These are phyloP conservation scores for Yamadazyma laniorum DNA, from an alignment of 805 yeast species.

Conservation along the genomic window DNA sequence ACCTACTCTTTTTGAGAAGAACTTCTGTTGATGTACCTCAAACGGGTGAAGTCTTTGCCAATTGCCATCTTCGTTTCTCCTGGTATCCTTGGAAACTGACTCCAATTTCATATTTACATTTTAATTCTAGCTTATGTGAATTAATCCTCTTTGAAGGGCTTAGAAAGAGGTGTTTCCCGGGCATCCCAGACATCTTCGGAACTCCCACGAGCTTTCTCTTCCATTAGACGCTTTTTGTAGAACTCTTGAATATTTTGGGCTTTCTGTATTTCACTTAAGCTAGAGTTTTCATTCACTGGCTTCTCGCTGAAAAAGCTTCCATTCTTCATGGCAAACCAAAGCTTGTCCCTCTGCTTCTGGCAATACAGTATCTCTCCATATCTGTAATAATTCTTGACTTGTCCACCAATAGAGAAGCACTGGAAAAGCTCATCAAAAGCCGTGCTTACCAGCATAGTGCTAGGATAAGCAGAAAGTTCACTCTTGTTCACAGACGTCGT, in stretches of 20 bases:
- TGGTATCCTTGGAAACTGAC: too few species aligned
- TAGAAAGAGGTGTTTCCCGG: constrained; percentile 30
- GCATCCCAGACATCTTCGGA: constrained; percentile 84
- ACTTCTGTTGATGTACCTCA: too few species aligned
- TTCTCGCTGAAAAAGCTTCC: constrained; percentile 26
- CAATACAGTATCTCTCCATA: constrained; percentile 79
- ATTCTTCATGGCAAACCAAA: constrained; percentile 75
- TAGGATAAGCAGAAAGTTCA: constrained; percentile 26
- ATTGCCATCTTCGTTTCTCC: too few species aligned
- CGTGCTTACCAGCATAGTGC: constrained; percentile 49
- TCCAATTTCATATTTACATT: constrained; percentile 2
- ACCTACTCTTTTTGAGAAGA: too few species aligned
- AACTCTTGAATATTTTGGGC: constrained; percentile 62
- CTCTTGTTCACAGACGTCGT: constrained; percentile 21
- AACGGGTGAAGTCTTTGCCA: too few species aligned
- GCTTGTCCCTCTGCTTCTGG: constrained; percentile 63
- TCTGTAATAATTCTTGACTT: constrained; percentile 76
- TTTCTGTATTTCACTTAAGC: constrained; percentile 42
- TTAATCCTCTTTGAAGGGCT: constrained; percentile 35
- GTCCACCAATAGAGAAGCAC: constrained; percentile 92
- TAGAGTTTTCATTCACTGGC: constrained; percentile 18
- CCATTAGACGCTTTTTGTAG: constrained; percentile 61
- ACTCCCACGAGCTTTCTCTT: constrained; percentile 64
- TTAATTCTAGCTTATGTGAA: not conserved
- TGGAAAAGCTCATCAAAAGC: constrained; percentile 83